Conservation (phyloP, 1,284 basidiomycete species). For the Chondrostereum purpureum region DNA sequence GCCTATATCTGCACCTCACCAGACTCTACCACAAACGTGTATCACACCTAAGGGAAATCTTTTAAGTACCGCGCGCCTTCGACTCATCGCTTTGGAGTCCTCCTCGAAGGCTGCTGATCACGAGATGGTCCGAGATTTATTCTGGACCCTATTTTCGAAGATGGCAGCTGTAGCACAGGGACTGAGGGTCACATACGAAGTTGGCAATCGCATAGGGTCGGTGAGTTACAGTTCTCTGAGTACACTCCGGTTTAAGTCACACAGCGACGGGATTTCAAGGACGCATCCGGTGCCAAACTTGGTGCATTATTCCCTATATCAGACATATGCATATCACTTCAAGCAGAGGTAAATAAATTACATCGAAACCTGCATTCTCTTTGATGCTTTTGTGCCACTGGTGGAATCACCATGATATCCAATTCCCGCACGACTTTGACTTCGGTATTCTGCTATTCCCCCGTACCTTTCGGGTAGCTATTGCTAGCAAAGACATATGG, state of each 20-base stretch:
- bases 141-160: constrained; percentile 98
- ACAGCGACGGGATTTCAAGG: constrained; percentile 85
- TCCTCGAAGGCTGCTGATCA: constrained; percentile 72
- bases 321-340: constrained; percentile 90
- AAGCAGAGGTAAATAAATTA: constrained; percentile 69
- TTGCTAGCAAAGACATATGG: no score
- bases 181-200: constrained; percentile 87
- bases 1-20: constrained; percentile 45
- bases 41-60: constrained; percentile 21
- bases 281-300: constrained; percentile 70
- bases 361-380: no score
- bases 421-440: no score
- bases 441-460: no score
- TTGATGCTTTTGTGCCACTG: no score
- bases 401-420: no score
- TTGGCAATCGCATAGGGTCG: constrained; percentile 80
- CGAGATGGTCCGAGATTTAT: constrained; percentile 86
- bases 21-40: constrained; percentile 20
- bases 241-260: constrained; percentile 3
- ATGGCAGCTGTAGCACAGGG: constrained; percentile 94
- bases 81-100: constrained; percentile 74
- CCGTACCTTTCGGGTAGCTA: no score
- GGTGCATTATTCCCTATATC: constrained; percentile 72
- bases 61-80: constrained; percentile 45
- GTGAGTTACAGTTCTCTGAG: constrained; percentile 41